Conservation (phyloP, 345 rosid genomes). For the Excoecaria agallocha region DNA sequence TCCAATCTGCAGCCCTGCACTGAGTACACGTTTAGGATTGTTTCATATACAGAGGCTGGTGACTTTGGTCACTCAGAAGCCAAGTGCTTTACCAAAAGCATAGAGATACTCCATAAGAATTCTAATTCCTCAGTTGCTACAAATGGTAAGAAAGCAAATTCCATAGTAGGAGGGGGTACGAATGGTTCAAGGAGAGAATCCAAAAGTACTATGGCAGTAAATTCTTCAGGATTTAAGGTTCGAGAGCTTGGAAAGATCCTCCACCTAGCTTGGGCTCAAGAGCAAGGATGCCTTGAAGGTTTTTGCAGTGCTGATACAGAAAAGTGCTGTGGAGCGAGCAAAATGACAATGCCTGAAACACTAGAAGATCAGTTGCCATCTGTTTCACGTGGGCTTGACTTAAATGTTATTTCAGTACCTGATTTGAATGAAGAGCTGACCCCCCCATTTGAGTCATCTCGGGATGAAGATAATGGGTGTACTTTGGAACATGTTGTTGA, state of each 20-base stretch:
- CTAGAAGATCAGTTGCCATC: conserved; percentile 42
- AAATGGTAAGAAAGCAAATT: conserved; percentile 35
- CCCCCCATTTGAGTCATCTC: conserved; percentile 72
- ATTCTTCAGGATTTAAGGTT: conserved; percentile 63
- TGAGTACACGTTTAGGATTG: conserved; percentile 60
- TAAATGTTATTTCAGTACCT: conserved; percentile 80
- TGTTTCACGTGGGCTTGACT: conserved; percentile 60
- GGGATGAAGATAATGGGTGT: conserved; percentile 82
- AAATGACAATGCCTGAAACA: conserved; percentile 34
- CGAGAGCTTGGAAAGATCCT: conserved; percentile 68
- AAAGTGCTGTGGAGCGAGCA: conserved; percentile 51
- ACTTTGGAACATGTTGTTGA: conserved; percentile 57
- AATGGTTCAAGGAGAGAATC: conserved; percentile 37
- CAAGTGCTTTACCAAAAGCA: conserved; percentile 61
- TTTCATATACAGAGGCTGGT: conserved; percentile 55
- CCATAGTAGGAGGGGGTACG: conserved; percentile 37
- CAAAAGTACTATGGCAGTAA: conserved; percentile 29
- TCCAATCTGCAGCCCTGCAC: conserved; percentile 87
- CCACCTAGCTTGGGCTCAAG: conserved; percentile 67
- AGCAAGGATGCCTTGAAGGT: conserved; percentile 62
- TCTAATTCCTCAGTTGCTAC: conserved; percentile 27
- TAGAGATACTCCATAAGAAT: conserved; percentile 57
- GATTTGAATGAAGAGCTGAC: conserved; percentile 88
- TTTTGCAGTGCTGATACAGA: conserved; percentile 60
- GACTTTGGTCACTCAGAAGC: conserved; percentile 68